These are phyloP conservation scores for Colletotrichum theobromicola DNA, from an alignment of 2,329 filamentous ascomycete species.

Conservation along the genomic window DNA sequence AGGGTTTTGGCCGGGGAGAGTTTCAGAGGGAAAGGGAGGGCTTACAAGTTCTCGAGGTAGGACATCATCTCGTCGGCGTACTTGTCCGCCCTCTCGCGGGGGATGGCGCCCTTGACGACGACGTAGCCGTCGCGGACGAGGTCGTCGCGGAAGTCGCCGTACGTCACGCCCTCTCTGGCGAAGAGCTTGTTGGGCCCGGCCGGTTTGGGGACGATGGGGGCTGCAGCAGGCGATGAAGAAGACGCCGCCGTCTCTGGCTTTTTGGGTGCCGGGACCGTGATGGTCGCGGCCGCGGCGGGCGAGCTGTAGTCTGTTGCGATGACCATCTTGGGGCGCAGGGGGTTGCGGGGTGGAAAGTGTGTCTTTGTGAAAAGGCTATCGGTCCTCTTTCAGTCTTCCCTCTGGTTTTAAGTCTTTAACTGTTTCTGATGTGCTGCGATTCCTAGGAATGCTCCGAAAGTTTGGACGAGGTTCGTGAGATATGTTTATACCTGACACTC, in stretches of 20 bases:
- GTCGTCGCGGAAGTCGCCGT: background rate
- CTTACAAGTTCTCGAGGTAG: background rate
- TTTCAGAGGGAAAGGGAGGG: background rate
- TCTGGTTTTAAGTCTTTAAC: background rate
- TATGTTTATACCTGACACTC: background rate
- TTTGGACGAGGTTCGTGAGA: background rate
- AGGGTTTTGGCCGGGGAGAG: too few species aligned
- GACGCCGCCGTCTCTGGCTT: background rate
- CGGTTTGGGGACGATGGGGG: background rate
- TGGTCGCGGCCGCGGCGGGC: background rate
- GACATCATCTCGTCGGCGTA: slow-evolving; percentile 1
- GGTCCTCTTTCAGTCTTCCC: background rate
- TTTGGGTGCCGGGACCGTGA: background rate
- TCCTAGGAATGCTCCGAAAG: too few species aligned
- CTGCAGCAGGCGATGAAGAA: fast-evolving
- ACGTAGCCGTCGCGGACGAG: background rate
- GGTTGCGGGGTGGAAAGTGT: background rate
- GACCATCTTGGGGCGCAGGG: background rate
- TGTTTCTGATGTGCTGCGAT: fast-evolving
- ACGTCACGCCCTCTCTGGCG: background rate
- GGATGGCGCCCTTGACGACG: background rate
- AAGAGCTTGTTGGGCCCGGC: background rate
- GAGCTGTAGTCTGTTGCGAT: background rate
- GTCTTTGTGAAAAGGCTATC: background rate
- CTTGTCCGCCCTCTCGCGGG: background rate